Conservation (phyloP, 106 monocot genomes). For the Platanthera guangdongensis region DNA sequence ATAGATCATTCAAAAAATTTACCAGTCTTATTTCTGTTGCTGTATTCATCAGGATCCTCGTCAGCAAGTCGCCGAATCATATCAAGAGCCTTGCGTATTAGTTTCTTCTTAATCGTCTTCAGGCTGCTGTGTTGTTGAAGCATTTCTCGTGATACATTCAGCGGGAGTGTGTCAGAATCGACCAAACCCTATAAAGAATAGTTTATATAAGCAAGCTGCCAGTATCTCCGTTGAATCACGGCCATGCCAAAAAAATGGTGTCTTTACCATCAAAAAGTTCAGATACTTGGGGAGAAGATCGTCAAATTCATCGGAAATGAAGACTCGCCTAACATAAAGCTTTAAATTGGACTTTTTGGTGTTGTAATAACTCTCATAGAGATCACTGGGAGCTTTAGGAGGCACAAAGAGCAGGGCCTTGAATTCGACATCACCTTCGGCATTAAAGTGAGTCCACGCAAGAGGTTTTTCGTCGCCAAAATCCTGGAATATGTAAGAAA, state of each 20-base stretch:
- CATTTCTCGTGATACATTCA: constrained; percentile 97
- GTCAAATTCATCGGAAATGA: constrained; percentile 97
- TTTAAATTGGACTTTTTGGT: constrained; percentile 80
- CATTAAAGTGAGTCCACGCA: constrained; percentile 87
- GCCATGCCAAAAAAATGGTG: not conserved
- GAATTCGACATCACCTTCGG: constrained; percentile 99
- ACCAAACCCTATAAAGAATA: constrained; percentile 66
- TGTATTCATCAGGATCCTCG: constrained; percentile 87
- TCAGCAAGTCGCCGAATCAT: constrained; percentile 92
- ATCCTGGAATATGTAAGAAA: constrained; percentile 43
- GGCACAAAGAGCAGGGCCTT: constrained; percentile 94
- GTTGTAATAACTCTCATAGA: constrained; percentile 99
- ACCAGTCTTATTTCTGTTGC: constrained; percentile 64
- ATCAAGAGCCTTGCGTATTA: constrained; percentile 96
- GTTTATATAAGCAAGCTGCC: not conserved
- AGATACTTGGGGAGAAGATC: constrained; percentile 97
- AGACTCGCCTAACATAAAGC: constrained; percentile 91
- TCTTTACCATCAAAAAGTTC: constrained; percentile 78
- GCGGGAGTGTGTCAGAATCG: constrained; percentile 92
- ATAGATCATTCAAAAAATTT: not conserved
- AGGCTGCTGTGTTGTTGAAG: constrained; percentile 94
- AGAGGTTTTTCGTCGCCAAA: constrained; percentile 88
- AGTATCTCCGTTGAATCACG: not conserved
- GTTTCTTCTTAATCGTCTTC: constrained; percentile 96
- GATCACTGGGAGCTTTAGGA: constrained; percentile 93